phyloP scores from a whole-genome alignment of 2,329 filamentous ascomycete genomes.

The Trichoderma gracile region DNA sequence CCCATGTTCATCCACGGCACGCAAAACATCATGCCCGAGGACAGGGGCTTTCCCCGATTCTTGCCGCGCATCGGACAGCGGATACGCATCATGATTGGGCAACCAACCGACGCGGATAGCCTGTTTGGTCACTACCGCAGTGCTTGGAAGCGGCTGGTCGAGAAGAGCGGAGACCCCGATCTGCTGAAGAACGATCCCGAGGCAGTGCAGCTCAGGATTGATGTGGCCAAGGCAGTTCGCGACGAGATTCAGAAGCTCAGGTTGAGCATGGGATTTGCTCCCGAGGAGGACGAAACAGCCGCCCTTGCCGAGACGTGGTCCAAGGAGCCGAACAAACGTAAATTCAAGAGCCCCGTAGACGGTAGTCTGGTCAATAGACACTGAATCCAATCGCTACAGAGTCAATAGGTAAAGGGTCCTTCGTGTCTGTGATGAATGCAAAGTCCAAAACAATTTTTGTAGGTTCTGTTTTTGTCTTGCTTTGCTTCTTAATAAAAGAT shows the following conservation, averaged over 20 bases:
- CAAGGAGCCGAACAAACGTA: conserved; percentile 49
- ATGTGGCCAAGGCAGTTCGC: conserved; percentile 76
- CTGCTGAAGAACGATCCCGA: conserved; percentile 52
- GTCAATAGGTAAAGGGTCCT: conserved; percentile 3
- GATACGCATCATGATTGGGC: conserved; percentile 75
- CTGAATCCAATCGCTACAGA: conserved; percentile 29
- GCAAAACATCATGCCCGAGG: conserved; percentile 85
- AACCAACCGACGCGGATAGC: conserved; percentile 69
- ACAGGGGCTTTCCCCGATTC: conserved; percentile 75
- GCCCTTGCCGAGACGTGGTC: conserved; percentile 81
- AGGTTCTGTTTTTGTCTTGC: not conserved
- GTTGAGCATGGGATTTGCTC: conserved; percentile 65
- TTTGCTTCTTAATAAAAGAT: conserved; percentile 20
- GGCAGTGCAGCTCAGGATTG: conserved; percentile 68
- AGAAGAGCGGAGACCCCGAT: conserved; percentile 50
- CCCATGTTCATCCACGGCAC: conserved; percentile 95
- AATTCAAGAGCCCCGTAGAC: conserved; percentile 56
- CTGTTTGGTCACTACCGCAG: conserved; percentile 76
- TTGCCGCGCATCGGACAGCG: conserved; percentile 72
- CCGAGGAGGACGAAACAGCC: conserved; percentile 76
- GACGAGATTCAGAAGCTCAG: conserved; percentile 79
- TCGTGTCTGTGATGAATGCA: conserved; percentile 1
- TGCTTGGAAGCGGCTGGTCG: conserved; percentile 70
- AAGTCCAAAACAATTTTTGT: conserved; percentile 2
- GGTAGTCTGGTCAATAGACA: conserved; percentile 51